phyloP scores from a whole-genome alignment of 176 grass and related monocot genomes.

The Melocanna baccifera region DNA sequence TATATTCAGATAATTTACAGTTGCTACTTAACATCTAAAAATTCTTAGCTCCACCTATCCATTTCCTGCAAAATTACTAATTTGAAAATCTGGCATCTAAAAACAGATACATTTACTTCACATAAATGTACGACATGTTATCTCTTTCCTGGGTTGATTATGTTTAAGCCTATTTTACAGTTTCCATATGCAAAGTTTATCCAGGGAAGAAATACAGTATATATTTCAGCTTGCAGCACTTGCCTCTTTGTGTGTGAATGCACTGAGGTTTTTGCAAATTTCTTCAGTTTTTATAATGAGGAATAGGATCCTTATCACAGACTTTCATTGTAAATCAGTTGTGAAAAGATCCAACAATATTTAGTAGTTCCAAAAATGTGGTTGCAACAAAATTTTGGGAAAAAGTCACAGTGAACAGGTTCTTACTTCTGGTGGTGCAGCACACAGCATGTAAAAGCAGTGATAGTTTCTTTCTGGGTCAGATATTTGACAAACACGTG shows the following conservation, averaged over 20 bases:
- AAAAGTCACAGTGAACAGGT: conserved; percentile 2
- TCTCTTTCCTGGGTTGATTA: background rate
- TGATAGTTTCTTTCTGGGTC: conserved; percentile 93
- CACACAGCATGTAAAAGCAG: conserved; percentile 93
- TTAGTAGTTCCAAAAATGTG: background rate
- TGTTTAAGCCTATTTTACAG: background rate
- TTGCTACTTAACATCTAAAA: conserved; percentile 1
- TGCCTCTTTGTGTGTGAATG: background rate
- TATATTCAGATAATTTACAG: background rate
- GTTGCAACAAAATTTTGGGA: conserved; percentile 6
- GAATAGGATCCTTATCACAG: background rate
- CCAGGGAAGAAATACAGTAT: background rate
- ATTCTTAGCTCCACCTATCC: background rate
- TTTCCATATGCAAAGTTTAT: background rate
- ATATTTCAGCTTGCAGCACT: background rate
- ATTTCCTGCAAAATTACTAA: background rate
- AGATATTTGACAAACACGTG: conserved; percentile 92
- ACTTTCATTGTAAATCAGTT: background rate
- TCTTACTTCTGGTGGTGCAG: conserved; percentile 61
- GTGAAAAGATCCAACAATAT: background rate
- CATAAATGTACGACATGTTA: background rate
- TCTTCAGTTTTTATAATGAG: conserved; percentile 12
- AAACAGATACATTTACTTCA: background rate
- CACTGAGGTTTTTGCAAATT: background rate
- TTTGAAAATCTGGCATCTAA: conserved; percentile 2